Evolutionary conservation across 108 stramenopile genomes (phyloP), one percentile per base, ranked within the genome.

Genomic region (Cyclotella distinguenda): DNA sequence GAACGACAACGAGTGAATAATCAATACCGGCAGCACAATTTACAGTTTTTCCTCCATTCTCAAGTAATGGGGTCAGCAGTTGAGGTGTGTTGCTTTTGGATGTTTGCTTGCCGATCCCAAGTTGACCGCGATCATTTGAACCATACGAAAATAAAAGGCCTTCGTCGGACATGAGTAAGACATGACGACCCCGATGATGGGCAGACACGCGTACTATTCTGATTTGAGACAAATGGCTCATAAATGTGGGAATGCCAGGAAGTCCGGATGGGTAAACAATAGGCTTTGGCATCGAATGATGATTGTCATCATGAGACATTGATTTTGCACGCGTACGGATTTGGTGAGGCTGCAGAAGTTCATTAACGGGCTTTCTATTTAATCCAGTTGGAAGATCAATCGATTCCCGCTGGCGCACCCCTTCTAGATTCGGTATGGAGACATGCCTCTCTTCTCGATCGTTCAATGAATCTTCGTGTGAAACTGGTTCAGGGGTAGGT

Each of bases 21-120:
- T 88, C 79, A 3, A 90, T 68, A 26, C 91, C 91, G 5, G 91
- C 91, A 21, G 88, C 88, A 68, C 87, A 88, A 31, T 77, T 43
- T 19, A 90, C 80, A 15, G 87, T 79, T 51, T 93, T 93, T 15
- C 91, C 91, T 21, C 88, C 91, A 50, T 87, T 87, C 61, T 93
- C 87, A 16, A 93, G 72, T 23, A 93, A 66, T 25, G 91, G 84
- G 25, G 88, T 93, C 30, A 93, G 77, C 42, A 93, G 71, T 3
- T 84, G 78, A 10, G 91, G 91, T 4, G 56, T 77, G 8, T 19
- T 61, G 4, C 69, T 52, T 34, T 52, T 45, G 0, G 38, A 47
- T 25, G 84, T 68, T 38, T 66, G 58, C 5, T 42, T 64, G 0
- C 91, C 88, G 25, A 89, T 70, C 15, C 91, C 91, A 21, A 89